Evolutionary conservation across 2,329 filamentous ascomycete genomes (phyloP).

Genomic region (Cladosporium sp.): DNA sequence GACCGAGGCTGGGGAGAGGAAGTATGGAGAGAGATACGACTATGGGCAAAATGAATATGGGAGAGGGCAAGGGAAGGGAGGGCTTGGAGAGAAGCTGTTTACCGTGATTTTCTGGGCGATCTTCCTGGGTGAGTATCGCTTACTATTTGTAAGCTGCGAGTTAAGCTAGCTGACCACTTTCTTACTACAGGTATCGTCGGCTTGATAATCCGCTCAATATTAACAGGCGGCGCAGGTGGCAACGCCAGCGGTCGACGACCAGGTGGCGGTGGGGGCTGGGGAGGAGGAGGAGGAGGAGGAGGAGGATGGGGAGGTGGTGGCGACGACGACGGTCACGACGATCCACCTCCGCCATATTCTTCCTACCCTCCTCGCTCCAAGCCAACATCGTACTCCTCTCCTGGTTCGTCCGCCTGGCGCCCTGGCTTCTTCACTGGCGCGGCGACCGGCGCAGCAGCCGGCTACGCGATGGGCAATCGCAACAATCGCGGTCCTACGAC

Average conservation of each 20-base stretch:
- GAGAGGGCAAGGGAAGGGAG: constrained; percentile 64
- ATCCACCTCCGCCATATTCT: constrained; percentile 53
- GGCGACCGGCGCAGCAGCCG: constrained; percentile 68
- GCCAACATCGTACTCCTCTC: constrained; percentile 7
- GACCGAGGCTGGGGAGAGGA: constrained; percentile 72
- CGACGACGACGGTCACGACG: constrained; percentile 43
- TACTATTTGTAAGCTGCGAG: neutral
- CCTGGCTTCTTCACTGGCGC: constrained; percentile 75
- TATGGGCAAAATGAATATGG: constrained; percentile 62
- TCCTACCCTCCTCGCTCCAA: constrained; percentile 19
- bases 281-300: constrained; percentile 41
- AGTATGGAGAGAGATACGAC: constrained; percentile 54
- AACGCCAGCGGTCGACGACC: constrained; percentile 22
- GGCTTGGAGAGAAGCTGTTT: constrained; percentile 54
- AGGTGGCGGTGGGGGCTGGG: constrained; percentile 40
- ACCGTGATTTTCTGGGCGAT: constrained; percentile 59
- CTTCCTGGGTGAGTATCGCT: constrained; percentile 51
- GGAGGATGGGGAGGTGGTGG: constrained; percentile 44
- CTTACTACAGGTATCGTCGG: constrained; percentile 29
- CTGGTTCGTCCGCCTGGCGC: constrained; percentile 53
- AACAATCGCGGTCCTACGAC: constrained; percentile 29
- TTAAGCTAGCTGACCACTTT: neutral
- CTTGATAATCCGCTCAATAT: constrained; percentile 35
- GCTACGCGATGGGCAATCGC: constrained; percentile 59
- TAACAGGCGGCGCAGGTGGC: constrained; percentile 19